Evolutionary conservation across 176 grass and related monocot species (phyloP).

Genomic region (Musa itinerans): DNA sequence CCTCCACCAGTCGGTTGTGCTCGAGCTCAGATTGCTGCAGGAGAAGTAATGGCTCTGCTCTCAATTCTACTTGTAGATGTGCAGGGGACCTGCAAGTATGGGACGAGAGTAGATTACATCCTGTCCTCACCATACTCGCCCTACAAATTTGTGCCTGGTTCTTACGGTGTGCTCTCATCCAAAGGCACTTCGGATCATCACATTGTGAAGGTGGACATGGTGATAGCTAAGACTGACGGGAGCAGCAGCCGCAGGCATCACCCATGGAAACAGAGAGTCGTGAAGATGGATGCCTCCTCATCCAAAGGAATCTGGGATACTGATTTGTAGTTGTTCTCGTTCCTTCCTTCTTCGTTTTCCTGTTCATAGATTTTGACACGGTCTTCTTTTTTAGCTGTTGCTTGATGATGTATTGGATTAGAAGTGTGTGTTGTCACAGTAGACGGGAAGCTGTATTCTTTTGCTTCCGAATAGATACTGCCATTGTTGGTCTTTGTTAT

Average conservation of each 20-base stretch:
- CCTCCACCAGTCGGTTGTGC: no score
- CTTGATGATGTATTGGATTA: not conserved
- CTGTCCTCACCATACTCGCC: constrained; percentile 1
- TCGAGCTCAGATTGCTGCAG: no score
- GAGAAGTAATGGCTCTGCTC: no score
- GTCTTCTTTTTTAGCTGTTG: not conserved
- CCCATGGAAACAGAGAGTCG: constrained; percentile 30
- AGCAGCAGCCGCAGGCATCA: not conserved
- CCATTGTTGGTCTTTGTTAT: not conserved
- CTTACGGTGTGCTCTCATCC: constrained; percentile 15
- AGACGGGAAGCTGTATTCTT: not conserved
- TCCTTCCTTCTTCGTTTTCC: not conserved
- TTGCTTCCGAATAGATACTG: not conserved
- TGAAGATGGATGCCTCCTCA: constrained; percentile 41
- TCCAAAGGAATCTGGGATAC: constrained; percentile 51
- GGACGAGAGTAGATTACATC: constrained; percentile 91
- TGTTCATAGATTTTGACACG: not conserved
- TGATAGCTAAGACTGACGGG: constrained; percentile 14
- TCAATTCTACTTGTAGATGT: not conserved
- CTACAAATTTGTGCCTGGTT: constrained; percentile 18
- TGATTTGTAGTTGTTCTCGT: not conserved
- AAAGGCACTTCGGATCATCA: constrained; percentile 43
- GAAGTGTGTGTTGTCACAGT: not conserved
- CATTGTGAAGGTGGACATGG: constrained; percentile 70
- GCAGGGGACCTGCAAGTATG: constrained; percentile 80